These are phyloP conservation scores for Triticum turgidum DNA, from an alignment of 176 grass and related monocot genomes.

Conservation along the genomic window DNA sequence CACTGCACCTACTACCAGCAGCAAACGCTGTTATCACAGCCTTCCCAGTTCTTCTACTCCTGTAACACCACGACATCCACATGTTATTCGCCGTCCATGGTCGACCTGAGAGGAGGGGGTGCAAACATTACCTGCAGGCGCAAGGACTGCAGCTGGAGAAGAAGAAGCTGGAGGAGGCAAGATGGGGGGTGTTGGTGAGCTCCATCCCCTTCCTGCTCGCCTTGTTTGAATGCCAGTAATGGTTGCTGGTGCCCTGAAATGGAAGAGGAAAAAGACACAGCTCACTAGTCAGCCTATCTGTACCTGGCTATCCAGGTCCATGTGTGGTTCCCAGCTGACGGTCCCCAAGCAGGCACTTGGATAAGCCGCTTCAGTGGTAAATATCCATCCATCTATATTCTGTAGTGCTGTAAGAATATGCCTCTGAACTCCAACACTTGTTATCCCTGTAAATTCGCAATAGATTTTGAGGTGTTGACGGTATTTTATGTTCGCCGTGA, in stretches of 20 bases:
- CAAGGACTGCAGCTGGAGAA: constrained; percentile 27
- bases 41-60: constrained; percentile 31
- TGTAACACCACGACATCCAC: constrained; percentile 17
- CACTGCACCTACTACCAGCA: constrained; percentile 26
- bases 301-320: constrained; percentile 33
- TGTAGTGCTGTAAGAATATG: constrained; percentile 12
- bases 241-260: constrained; percentile 8
- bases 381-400: constrained; percentile 10
- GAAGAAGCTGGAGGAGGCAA: constrained; percentile 29
- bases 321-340: constrained; percentile 41
- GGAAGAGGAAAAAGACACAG: constrained; percentile 20
- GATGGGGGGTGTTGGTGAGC: constrained; percentile 32
- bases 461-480: constrained; percentile 13
- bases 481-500: neutral
- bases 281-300: constrained; percentile 36
- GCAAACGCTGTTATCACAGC: neutral
- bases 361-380: constrained; percentile 40
- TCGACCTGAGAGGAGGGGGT: neutral
- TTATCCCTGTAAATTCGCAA: constrained; percentile 19
- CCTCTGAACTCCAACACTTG: neutral
- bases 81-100: constrained; percentile 22
- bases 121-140: constrained; percentile 36
- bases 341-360: constrained; percentile 39
- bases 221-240: constrained; percentile 17
- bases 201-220: constrained; percentile 28